Conservation (phyloP, 1,139 yeast genomes). For the Geotrichum australiense region DNA sequence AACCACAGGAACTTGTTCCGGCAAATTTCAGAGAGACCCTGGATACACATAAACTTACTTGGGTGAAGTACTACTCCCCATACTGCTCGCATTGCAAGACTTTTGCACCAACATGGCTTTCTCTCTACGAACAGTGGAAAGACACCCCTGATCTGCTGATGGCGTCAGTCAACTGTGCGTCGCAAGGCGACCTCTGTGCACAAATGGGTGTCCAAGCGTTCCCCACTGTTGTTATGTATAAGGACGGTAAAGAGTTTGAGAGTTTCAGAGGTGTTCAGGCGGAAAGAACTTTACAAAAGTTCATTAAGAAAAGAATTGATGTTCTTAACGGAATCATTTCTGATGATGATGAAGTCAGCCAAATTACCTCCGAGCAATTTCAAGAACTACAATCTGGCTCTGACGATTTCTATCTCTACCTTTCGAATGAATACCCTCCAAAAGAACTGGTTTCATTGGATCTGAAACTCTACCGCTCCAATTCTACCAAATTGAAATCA, state of each 20-base stretch:
- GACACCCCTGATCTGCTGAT: slow-evolving; percentile 28
- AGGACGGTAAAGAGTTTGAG: slow-evolving; percentile 31
- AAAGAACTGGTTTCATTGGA: neutral
- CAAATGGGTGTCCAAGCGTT: slow-evolving; percentile 28
- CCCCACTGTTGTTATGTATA: slow-evolving; percentile 34
- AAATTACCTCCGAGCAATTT: too few species aligned
- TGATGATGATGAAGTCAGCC: slow-evolving; percentile 2
- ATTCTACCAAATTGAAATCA: too few species aligned
- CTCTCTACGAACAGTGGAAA: slow-evolving; percentile 24
- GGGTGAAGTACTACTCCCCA: slow-evolving; percentile 39
- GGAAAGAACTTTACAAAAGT: slow-evolving; percentile 5
- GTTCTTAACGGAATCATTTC: neutral
- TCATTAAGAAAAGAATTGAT: neutral
- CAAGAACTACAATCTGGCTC: too few species aligned
- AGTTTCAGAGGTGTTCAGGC: slow-evolving; percentile 9
- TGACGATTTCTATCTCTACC: too few species aligned
- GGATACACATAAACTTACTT: slow-evolving; percentile 33
- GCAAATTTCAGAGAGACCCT: slow-evolving; percentile 15
- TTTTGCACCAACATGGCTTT: slow-evolving; percentile 37
- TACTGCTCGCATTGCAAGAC: slow-evolving; percentile 37
- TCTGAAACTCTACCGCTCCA: slow-evolving; percentile 25
- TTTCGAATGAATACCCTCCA: too few species aligned
- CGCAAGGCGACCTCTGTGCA: slow-evolving; percentile 37
- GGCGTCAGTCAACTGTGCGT: slow-evolving; percentile 38
- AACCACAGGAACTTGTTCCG: slow-evolving; percentile 11